phyloP scores from a whole-genome alignment of 108 stramenopile genomes.

The Mediolabrus comicus region DNA sequence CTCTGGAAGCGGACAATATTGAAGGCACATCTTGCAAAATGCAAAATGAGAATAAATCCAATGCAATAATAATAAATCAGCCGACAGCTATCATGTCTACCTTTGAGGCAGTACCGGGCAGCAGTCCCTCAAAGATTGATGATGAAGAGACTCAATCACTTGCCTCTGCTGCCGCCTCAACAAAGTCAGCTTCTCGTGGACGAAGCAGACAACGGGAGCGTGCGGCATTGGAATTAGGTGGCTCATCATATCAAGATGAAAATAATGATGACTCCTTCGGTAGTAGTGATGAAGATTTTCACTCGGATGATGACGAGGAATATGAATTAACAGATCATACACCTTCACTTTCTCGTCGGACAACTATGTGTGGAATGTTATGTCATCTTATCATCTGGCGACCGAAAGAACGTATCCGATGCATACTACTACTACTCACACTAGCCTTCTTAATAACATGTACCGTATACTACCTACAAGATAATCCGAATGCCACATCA shows the following conservation, averaged over 20 bases:
- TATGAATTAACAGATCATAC: constrained; percentile 11
- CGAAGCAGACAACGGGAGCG: too few species aligned
- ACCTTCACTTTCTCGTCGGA: background rate
- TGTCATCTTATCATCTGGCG: too few species aligned
- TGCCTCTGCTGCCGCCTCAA: background rate
- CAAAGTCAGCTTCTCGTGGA: too few species aligned
- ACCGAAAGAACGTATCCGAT: constrained; percentile 20
- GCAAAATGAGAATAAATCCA: too few species aligned
- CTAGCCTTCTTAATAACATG: background rate
- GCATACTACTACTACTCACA: background rate
- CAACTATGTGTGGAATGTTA: too few species aligned
- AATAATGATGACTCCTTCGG: constrained; percentile 3
- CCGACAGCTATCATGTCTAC: background rate
- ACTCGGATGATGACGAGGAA: constrained; percentile 18
- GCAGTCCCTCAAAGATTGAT: background rate
- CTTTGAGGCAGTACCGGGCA: background rate
- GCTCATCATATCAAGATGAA: background rate
- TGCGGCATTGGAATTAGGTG: background rate
- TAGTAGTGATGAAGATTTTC: background rate
- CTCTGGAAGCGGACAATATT: too few species aligned
- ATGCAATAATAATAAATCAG: too few species aligned
- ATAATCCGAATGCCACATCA: background rate
- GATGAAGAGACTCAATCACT: background rate
- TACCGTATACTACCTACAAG: background rate
- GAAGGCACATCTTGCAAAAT: too few species aligned